Evolutionary conservation across 805 yeast species (phyloP).

Genomic region (Dipodascus geniculatus): DNA sequence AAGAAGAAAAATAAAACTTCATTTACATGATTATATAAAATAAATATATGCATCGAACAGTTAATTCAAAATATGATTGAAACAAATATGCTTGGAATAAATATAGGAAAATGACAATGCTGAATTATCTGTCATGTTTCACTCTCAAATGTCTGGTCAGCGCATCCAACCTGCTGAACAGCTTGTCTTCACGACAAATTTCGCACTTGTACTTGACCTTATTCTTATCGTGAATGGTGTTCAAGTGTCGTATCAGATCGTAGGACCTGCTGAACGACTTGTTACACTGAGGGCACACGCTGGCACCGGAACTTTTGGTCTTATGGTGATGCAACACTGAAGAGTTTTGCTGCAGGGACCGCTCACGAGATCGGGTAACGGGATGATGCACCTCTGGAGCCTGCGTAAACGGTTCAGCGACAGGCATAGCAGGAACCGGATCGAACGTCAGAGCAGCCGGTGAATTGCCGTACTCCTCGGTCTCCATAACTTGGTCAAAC

Average conservation of each 20-base stretch:
- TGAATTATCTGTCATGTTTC: conserved; percentile 41
- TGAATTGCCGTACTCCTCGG: no score
- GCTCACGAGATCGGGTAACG: not conserved
- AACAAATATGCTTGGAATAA: not conserved
- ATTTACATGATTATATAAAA: not conserved
- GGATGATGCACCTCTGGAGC: no score
- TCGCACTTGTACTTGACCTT: conserved; percentile 79
- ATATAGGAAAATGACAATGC: not conserved
- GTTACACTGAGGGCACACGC: conserved; percentile 39
- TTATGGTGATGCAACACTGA: no score
- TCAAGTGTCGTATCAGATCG: conserved; percentile 90
- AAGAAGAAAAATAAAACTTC: no score
- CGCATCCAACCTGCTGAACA: conserved; percentile 91
- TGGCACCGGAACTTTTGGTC: not conserved
- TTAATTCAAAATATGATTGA: no score
- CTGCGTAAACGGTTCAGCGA: no score
- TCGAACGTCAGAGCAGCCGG: no score
- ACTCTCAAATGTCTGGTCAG: conserved; percentile 86
- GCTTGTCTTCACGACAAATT: conserved; percentile 73
- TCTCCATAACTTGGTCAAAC: not conserved
- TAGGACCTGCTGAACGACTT: conserved; percentile 88
- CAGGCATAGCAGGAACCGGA: no score
- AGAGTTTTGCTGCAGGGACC: not conserved
- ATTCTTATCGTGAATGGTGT: conserved; percentile 82
- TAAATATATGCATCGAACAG: not conserved